Evolutionary conservation across 805 yeast species (phyloP).

Genomic region (Candida nitratophila): DNA sequence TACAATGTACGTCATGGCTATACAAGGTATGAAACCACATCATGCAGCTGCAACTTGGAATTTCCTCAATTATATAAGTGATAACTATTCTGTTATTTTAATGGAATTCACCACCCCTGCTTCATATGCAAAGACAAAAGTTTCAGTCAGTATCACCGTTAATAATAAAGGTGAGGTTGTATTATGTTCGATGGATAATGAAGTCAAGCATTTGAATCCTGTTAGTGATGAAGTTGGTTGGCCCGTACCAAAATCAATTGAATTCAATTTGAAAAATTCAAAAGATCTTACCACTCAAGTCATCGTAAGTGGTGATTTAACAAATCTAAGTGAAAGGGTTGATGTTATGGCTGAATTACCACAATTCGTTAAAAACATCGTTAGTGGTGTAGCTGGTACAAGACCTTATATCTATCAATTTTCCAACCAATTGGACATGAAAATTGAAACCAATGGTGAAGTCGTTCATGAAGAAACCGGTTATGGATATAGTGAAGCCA

Average conservation of each 20-base stretch:
- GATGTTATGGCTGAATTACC: slow-evolving; percentile 98
- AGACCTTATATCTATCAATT: slow-evolving; percentile 96
- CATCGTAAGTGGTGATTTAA: slow-evolving; percentile 52
- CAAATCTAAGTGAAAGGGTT: slow-evolving; percentile 71
- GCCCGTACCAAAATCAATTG: slow-evolving; percentile 73
- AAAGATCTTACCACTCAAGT: slow-evolving; percentile 30
- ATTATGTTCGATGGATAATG: slow-evolving; percentile 59
- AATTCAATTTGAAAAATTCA: slow-evolving; percentile 41
- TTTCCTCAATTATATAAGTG: slow-evolving; percentile 81
- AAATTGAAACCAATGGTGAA: slow-evolving; percentile 32
- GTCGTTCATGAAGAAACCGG: slow-evolving; percentile 45
- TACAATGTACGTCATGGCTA: slow-evolving; percentile 89
- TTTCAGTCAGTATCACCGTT: slow-evolving; percentile 71
- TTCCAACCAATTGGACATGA: slow-evolving; percentile 53
- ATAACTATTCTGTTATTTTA: slow-evolving; percentile 62
- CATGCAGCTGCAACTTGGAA: slow-evolving; percentile 98
- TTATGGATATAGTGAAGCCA: slow-evolving; percentile 68
- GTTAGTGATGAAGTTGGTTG: slow-evolving; percentile 79
- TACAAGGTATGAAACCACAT: slow-evolving; percentile 99
- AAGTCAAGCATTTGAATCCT: slow-evolving; percentile 49
- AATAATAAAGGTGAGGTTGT: slow-evolving; percentile 53
- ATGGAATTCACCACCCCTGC: slow-evolving; percentile 96
- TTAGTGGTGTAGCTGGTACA: slow-evolving; percentile 91
- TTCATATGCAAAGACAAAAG: slow-evolving; percentile 78
- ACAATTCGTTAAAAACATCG: slow-evolving; percentile 85